A percentile compares a stretch with the other conserved stretches of the same genome.
phyloP scores from a whole-genome alignment of 1,139 yeast genomes.

The Insectozyma bohioensis region DNA sequence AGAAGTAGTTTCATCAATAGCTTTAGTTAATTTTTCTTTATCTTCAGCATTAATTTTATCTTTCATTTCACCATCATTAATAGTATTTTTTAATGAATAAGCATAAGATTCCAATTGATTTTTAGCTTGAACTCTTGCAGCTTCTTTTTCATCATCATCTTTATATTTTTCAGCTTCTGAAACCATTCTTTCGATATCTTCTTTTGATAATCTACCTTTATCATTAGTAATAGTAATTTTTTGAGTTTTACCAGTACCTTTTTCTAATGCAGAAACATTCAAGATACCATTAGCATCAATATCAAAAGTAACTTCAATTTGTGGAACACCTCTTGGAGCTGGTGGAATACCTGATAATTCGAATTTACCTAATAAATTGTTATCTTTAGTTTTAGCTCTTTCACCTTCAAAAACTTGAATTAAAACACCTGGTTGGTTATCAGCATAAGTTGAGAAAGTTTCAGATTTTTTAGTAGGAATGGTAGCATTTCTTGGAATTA shows the following conservation, averaged over 20 bases:
- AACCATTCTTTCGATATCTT: slow-evolving; percentile 50
- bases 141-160: slow-evolving; percentile 39
- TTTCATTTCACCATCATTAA: slow-evolving; percentile 48
- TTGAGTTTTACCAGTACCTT: slow-evolving; percentile 76
- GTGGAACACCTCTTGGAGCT: slow-evolving; percentile 97
- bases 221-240: slow-evolving; percentile 44
- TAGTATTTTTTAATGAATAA: slow-evolving; percentile 69
- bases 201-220: slow-evolving; percentile 51
- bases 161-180: slow-evolving; percentile 44
- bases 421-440: slow-evolving; percentile 93
- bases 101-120: slow-evolving; percentile 89
- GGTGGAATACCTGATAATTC: slow-evolving; percentile 95
- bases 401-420: slow-evolving; percentile 97
- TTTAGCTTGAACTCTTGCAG: slow-evolving; percentile 54
- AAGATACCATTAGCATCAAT: slow-evolving; percentile 93
- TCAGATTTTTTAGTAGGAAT: slow-evolving; percentile 96
- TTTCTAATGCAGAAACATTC: slow-evolving; percentile 90
- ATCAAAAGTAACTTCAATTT: slow-evolving; percentile 91
- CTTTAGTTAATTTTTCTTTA: slow-evolving; percentile 42
- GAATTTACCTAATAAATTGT: slow-evolving; percentile 91
- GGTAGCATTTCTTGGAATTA: slow-evolving; percentile 93
- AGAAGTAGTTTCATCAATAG: slow-evolving; percentile 42
- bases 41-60: slow-evolving; percentile 50
- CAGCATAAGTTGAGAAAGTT: slow-evolving; percentile 93
- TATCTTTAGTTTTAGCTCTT: slow-evolving; percentile 92